A percentile compares a stretch with the other conserved stretches of the same genome.
phyloP scores from a whole-genome alignment of 2,329 filamentous ascomycete species.

The Chaetoscypha palmicola region DNA sequence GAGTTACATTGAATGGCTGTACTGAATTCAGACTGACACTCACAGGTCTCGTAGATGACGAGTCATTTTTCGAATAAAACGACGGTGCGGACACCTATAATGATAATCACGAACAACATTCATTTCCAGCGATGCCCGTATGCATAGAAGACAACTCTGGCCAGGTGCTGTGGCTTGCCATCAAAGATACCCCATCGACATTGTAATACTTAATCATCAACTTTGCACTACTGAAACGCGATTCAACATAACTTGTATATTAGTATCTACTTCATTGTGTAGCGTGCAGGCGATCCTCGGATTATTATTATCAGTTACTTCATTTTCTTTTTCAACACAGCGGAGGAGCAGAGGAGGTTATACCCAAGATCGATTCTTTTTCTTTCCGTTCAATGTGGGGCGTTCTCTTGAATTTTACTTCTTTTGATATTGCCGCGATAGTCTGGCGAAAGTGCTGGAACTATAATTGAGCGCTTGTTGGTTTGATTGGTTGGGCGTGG shows the following conservation, averaged over 20 bases:
- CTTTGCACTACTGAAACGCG: not conserved
- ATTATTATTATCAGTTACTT: slow-evolving; percentile 1
- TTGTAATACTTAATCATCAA: slow-evolving; percentile 19
- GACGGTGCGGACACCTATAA: slow-evolving; percentile 3
- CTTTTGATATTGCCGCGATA: no score
- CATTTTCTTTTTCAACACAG: not conserved
- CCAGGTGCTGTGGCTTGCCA: slow-evolving; percentile 21
- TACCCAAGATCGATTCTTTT: slow-evolving; percentile 11
- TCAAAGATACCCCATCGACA: slow-evolving; percentile 9
- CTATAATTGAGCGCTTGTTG: no score
- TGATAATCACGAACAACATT: slow-evolving; percentile 7
- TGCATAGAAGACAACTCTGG: slow-evolving; percentile 18
- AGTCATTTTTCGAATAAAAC: slow-evolving; percentile 30
- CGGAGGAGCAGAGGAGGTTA: slow-evolving; percentile 12
- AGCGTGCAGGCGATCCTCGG: slow-evolving; percentile 2
- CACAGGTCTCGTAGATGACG: slow-evolving; percentile 27
- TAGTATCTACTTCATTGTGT: slow-evolving; percentile 2
- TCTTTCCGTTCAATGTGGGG: not conserved
- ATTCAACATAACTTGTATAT: slow-evolving; percentile 6
- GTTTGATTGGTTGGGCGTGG: no score
- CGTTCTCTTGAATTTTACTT: not conserved
- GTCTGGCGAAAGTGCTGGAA: no score
- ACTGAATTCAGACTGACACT: slow-evolving; percentile 7
- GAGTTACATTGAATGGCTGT: slow-evolving; percentile 10
- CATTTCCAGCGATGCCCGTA: not conserved